These are phyloP conservation scores for Suillus plorans DNA, from an alignment of 768 basidiomycete species.

Conservation along the genomic window DNA sequence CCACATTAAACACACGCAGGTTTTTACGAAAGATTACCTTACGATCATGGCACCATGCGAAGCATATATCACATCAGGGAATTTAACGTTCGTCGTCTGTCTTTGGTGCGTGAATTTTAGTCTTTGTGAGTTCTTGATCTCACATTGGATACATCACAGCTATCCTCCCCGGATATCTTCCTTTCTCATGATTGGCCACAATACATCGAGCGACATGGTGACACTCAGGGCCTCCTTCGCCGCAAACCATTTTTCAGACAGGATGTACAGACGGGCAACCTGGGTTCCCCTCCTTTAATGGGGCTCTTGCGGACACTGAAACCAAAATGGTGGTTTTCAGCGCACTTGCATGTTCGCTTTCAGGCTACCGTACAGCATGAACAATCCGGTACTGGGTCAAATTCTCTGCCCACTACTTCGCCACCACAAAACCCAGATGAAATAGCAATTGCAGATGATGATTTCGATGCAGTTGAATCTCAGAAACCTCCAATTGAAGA, in stretches of 20 bases:
- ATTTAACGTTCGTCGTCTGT: slow-evolving; percentile 77
- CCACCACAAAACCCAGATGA: slow-evolving; percentile 37
- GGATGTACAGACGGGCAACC: slow-evolving; percentile 63
- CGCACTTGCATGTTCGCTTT: slow-evolving; percentile 87
- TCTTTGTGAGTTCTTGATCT: background rate
- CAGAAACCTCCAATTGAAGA: slow-evolving; percentile 7
- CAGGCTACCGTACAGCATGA: slow-evolving; percentile 63
- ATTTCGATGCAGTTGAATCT: slow-evolving; percentile 15
- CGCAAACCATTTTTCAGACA: slow-evolving; percentile 76
- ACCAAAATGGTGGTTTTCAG: slow-evolving; percentile 90
- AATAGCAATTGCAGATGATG: slow-evolving; percentile 38
- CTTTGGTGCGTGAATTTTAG: slow-evolving; percentile 49
- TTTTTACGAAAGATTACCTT: slow-evolving; percentile 81
- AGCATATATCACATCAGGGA: slow-evolving; percentile 92
- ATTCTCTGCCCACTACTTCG: background rate
- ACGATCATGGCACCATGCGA: slow-evolving; percentile 65
- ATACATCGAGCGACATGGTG: slow-evolving; percentile 79
- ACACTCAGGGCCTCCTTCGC: slow-evolving; percentile 61
- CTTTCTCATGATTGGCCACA: slow-evolving; percentile 98
- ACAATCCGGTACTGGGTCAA: slow-evolving; percentile 13
- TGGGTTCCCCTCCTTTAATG: slow-evolving; percentile 89
- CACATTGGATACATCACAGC: slow-evolving; percentile 32
- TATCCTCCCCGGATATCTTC: slow-evolving; percentile 70
- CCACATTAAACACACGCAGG: slow-evolving; percentile 41
- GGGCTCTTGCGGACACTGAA: slow-evolving; percentile 67